These are phyloP conservation scores for Bipolaris victoriae DNA, from an alignment of 2,329 filamentous ascomycete species.

Conservation along the genomic window DNA sequence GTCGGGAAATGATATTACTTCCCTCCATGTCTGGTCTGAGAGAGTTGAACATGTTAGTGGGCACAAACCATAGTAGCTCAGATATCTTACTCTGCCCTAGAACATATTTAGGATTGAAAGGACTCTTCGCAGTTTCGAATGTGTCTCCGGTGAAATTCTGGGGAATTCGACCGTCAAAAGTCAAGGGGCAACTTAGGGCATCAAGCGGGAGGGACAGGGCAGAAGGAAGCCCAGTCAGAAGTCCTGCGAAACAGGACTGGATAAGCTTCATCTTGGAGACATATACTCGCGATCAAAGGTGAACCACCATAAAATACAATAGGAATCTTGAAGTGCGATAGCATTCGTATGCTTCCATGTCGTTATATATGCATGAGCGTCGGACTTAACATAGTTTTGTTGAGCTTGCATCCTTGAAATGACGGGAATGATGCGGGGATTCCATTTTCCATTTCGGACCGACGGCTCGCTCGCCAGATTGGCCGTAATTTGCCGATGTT, in stretches of 20 bases:
- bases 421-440: too few relatives aligned
- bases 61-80: neutral
- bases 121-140: constrained; percentile 54
- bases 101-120: neutral
- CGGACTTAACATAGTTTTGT: too few relatives aligned
- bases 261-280: neutral
- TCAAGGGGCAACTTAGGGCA: constrained; percentile 54
- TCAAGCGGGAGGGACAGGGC: constrained; percentile 22
- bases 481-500: too few relatives aligned
- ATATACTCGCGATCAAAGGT: neutral
- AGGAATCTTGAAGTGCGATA: too few relatives aligned
- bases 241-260: neutral
- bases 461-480: too few relatives aligned
- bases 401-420: too few relatives aligned
- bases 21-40: neutral
- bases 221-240: neutral
- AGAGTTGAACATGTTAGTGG: neutral
- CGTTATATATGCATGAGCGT: too few relatives aligned
- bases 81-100: neutral
- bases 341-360: too few relatives aligned
- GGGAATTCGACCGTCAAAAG: constrained; percentile 29
- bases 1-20: neutral
- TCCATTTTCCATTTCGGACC: too few relatives aligned
- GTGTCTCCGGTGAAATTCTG: constrained; percentile 54
- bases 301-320: too few relatives aligned